A percentile compares a stretch with the other conserved stretches of the same genome.
Conservation (phyloP, 257 asterid species). For the Solanum sparsipilum region DNA sequence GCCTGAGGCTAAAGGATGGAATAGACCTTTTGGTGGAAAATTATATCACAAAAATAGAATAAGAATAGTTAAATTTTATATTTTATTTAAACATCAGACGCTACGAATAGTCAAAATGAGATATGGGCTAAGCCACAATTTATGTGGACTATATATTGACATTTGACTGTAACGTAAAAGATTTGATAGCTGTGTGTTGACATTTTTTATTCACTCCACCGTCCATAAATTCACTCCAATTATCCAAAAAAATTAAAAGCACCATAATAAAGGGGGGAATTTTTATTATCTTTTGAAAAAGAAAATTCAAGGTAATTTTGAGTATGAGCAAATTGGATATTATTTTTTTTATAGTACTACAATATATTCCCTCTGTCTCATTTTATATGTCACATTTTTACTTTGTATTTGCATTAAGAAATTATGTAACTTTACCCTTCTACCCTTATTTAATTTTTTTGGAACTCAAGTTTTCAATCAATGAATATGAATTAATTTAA, state of each 20-base stretch:
- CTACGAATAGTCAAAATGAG: neutral
- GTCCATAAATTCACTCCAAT: neutral
- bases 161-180: neutral
- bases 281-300: neutral
- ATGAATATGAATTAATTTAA: no score
- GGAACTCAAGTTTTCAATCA: no score
- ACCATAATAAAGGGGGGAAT: neutral
- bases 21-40: neutral
- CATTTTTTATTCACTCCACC: neutral
- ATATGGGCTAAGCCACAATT: neutral
- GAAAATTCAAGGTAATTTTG: neutral
- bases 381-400: no score
- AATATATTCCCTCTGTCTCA: no score
- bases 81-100: rapidly evolving
- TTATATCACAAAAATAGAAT: neutral
- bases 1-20: rapidly evolving
- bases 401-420: no score
- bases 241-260: neutral
- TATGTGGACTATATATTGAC: neutral
- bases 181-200: neutral
- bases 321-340: no score
- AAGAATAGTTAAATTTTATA: neutral
- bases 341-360: no score
- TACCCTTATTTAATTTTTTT: no score
- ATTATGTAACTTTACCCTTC: no score